Conservation (phyloP, 805 yeast species). For the Priceomyces castillae region DNA sequence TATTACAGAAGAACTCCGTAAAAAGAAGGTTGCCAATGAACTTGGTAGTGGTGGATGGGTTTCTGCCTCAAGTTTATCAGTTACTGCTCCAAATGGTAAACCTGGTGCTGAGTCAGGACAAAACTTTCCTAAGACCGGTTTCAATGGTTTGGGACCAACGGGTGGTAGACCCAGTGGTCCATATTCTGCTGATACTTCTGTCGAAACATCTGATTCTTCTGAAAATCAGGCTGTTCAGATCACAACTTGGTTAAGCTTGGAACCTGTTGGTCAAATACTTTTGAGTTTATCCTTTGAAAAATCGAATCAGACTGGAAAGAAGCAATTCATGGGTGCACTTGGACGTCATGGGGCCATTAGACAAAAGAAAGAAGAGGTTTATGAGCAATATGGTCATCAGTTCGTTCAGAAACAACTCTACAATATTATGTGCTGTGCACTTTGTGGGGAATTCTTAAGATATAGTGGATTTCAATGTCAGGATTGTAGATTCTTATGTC, state of each 20-base stretch:
- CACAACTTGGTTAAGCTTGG: slow-evolving; percentile 85
- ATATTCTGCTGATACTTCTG: slow-evolving; percentile 1
- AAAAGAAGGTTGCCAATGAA: slow-evolving; percentile 77
- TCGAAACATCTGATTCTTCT: slow-evolving; percentile 6
- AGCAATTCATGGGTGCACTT: slow-evolving; percentile 42
- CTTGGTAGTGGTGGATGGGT: slow-evolving; percentile 82
- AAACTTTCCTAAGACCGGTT: slow-evolving; percentile 10
- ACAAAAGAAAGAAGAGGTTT: slow-evolving; percentile 85
- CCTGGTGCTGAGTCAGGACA: slow-evolving; percentile 9
- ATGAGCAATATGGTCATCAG: slow-evolving; percentile 95
- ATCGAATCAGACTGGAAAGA: slow-evolving; percentile 34
- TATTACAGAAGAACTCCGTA: slow-evolving; percentile 90
- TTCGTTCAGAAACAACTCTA: slow-evolving; percentile 94
- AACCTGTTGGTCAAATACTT: slow-evolving; percentile 90
- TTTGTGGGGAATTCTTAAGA: slow-evolving; percentile 92
- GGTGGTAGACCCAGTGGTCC: slow-evolving; percentile 8
- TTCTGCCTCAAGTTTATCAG: slow-evolving; percentile 60
- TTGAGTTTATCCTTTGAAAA: slow-evolving; percentile 79
- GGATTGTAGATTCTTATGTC: slow-evolving; percentile 78
- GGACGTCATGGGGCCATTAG: slow-evolving; percentile 98
- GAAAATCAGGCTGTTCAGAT: slow-evolving; percentile 41
- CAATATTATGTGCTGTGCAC: slow-evolving; percentile 95
- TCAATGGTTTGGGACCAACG: slow-evolving; percentile 1
- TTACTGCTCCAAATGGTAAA: slow-evolving; percentile 10
- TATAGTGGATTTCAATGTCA: slow-evolving; percentile 86